Evolutionary conservation across 805 yeast species (phyloP).

Genomic region (Metschnikowia kofuensis): DNA sequence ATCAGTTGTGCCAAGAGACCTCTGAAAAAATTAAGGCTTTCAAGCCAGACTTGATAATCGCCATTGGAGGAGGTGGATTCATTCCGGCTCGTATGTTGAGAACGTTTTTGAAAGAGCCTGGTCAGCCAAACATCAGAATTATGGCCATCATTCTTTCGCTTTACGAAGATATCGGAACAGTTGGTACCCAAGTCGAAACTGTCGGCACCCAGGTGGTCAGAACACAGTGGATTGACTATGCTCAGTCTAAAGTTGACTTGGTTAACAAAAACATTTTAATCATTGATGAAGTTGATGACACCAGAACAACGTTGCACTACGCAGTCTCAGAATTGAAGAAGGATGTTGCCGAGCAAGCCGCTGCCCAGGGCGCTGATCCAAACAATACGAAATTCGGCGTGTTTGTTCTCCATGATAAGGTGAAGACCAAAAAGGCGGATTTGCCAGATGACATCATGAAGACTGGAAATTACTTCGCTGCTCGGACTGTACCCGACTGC

Average conservation of each 20-base stretch:
- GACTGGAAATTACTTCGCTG: constrained; percentile 67
- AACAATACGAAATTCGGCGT: constrained; percentile 68
- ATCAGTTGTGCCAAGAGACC: constrained; percentile 73
- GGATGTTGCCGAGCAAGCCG: constrained; percentile 58
- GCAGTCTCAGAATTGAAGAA: constrained; percentile 74
- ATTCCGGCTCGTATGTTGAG: constrained; percentile 96
- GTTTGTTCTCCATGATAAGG: constrained; percentile 82
- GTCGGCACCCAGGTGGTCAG: constrained; percentile 56
- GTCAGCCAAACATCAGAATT: constrained; percentile 84
- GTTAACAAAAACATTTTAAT: constrained; percentile 79
- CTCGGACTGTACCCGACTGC: constrained; percentile 67
- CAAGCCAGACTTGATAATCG: constrained; percentile 58
- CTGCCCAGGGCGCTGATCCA: constrained; percentile 52
- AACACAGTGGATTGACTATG: constrained; percentile 89
- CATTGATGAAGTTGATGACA: constrained; percentile 90
- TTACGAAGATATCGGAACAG: constrained; percentile 75
- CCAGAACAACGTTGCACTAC: constrained; percentile 85
- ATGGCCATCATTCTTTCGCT: constrained; percentile 93
- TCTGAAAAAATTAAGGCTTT: constrained; percentile 49
- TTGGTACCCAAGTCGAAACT: constrained; percentile 33
- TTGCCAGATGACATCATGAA: constrained; percentile 61
- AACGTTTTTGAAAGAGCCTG: constrained; percentile 85
- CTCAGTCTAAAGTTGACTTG: constrained; percentile 51
- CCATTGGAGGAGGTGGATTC: constrained; percentile 97
- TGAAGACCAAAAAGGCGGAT: constrained; percentile 75